phyloP scores from a whole-genome alignment of 2,329 filamentous ascomycete species.

The Emergomyces orientalis region DNA sequence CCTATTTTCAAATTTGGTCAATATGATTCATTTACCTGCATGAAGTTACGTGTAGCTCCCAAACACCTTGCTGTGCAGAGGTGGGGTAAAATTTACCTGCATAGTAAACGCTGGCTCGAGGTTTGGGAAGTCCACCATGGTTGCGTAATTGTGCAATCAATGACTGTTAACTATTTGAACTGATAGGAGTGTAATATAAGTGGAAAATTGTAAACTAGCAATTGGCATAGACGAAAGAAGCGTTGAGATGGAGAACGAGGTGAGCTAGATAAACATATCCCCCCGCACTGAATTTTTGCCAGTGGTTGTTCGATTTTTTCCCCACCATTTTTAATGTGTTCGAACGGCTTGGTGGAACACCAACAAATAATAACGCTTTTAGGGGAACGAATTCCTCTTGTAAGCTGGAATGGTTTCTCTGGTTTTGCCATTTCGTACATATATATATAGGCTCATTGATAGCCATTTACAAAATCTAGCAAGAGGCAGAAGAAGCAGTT shows the following conservation, averaged over 20 bases:
- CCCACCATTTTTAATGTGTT: not conserved
- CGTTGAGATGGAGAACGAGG: not conserved
- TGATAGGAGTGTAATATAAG: not conserved
- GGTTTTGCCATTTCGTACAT: not conserved
- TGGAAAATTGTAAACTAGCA: not conserved
- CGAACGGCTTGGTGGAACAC: not conserved
- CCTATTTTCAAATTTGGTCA: slow-evolving; percentile 16
- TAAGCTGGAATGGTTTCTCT: too few species aligned
- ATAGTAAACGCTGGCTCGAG: slow-evolving; percentile 36
- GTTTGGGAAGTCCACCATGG: slow-evolving; percentile 31
- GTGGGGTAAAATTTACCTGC: slow-evolving; percentile 19
- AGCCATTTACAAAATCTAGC: too few species aligned
- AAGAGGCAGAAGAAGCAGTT: too few species aligned
- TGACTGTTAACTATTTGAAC: not conserved
- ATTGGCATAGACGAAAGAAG: not conserved
- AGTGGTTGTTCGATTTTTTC: too few species aligned
- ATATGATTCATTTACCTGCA: not conserved
- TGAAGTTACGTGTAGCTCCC: not conserved
- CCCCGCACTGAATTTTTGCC: not conserved
- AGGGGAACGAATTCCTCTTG: too few species aligned
- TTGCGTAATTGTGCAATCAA: slow-evolving; percentile 3
- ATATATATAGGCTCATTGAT: too few species aligned
- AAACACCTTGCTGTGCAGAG: slow-evolving; percentile 4
- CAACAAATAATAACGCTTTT: too few species aligned
- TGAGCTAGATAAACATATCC: not conserved